Evolutionary conservation across 129 eudicot species (phyloP).

Genomic region (Pittosporum tobira): DNA sequence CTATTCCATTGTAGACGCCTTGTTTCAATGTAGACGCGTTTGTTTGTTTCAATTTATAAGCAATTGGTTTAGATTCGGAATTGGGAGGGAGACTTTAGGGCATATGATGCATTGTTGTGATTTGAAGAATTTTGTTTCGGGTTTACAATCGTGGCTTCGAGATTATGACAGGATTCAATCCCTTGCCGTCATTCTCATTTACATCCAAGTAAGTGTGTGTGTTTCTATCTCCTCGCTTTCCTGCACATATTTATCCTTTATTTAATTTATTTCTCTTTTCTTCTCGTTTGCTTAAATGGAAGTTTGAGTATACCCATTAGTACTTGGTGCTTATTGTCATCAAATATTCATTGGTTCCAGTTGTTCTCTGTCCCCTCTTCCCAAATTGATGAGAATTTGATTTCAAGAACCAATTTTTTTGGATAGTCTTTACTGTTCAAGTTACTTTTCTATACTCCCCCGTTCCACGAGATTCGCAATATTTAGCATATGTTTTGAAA

Average conservation of each 20-base stretch:
- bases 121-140: conserved; percentile 34
- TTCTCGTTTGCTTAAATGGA: neutral
- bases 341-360: neutral
- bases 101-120: conserved; percentile 61
- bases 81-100: neutral
- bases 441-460: conserved; percentile 1
- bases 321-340: no score
- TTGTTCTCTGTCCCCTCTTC: neutral
- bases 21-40: no score
- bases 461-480: no score
- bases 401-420: conserved; percentile 1
- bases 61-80: neutral
- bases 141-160: conserved; percentile 66
- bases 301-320: no score
- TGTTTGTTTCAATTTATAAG: no score
- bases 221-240: no score
- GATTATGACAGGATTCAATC: conserved; percentile 82
- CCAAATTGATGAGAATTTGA: conserved; percentile 7
- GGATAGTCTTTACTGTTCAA: neutral
- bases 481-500: no score
- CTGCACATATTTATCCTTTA: neutral
- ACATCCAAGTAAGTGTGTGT: conserved; percentile 49
- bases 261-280: neutral
- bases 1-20: no score
- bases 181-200: conserved; percentile 57